Percentiles rank a stretch among this genome's conserved stretches.
phyloP scores from a whole-genome alignment of 371 early-diverging fungal genomes.

The Choanephora cucurbitarum region DNA sequence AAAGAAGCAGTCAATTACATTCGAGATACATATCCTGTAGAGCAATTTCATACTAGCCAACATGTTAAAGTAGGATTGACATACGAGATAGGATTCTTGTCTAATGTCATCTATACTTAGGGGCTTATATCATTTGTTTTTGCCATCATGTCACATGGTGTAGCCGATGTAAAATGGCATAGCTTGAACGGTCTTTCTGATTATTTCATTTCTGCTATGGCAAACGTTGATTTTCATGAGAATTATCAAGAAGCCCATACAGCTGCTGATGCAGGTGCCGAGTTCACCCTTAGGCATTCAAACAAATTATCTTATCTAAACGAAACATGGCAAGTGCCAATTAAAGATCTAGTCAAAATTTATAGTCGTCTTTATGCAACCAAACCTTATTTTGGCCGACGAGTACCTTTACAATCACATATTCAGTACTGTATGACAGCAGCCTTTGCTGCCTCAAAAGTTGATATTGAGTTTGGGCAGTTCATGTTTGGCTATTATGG shows the following conservation, averaged over 20 bases:
- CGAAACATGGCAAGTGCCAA: constrained; percentile 73
- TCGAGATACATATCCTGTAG: constrained; percentile 36
- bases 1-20: constrained; percentile 65
- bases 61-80: constrained; percentile 31
- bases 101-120: constrained; percentile 24
- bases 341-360: constrained; percentile 73
- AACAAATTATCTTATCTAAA: constrained; percentile 47
- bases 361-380: constrained; percentile 54
- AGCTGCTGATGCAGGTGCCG: constrained; percentile 81
- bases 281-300: constrained; percentile 68
- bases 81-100: neutral
- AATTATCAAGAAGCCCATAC: constrained; percentile 65
- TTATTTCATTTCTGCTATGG: constrained; percentile 74
- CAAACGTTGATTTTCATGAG: constrained; percentile 64
- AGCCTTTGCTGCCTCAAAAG: constrained; percentile 67
- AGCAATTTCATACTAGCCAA: constrained; percentile 17
- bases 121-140: constrained; percentile 77
- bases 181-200: constrained; percentile 64
- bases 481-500: constrained; percentile 52
- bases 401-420: constrained; percentile 38
- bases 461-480: constrained; percentile 53
- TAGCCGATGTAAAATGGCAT: constrained; percentile 88
- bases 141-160: constrained; percentile 81
- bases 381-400: neutral
- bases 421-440: constrained; percentile 62